phyloP scores from a whole-genome alignment of 1,139 yeast genomes.

The Hyphopichia fennica region DNA sequence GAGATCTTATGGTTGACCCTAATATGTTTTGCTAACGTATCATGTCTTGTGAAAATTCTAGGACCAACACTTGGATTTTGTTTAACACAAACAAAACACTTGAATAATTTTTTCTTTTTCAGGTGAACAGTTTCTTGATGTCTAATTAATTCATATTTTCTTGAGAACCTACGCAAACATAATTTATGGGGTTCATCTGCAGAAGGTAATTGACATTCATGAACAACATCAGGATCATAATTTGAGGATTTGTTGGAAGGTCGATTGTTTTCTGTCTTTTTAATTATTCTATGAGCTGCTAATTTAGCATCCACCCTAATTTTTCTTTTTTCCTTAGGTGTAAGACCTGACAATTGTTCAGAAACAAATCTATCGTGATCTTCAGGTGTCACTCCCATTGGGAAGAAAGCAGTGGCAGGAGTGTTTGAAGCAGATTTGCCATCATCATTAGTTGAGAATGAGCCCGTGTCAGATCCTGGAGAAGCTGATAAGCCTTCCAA shows the following conservation, averaged over 20 bases:
- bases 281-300: slow-evolving; percentile 29
- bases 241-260: slow-evolving; percentile 40
- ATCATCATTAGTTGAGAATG: slow-evolving; percentile 6
- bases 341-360: slow-evolving; percentile 20
- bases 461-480: slow-evolving; percentile 1
- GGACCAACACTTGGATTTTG: slow-evolving; percentile 52
- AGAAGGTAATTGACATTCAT: slow-evolving; percentile 49
- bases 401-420: slow-evolving; percentile 14
- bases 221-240: slow-evolving; percentile 51
- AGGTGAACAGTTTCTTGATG: slow-evolving; percentile 98
- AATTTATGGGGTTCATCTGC: slow-evolving; percentile 52
- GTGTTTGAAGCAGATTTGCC: slow-evolving; percentile 14
- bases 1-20: slow-evolving; percentile 81
- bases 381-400: slow-evolving; percentile 17
- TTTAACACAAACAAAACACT: slow-evolving; percentile 82
- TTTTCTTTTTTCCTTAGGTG: slow-evolving; percentile 23
- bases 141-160: slow-evolving; percentile 91
- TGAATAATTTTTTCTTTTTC: slow-evolving; percentile 77
- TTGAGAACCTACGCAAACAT: slow-evolving; percentile 82
- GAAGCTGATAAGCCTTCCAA: slow-evolving; percentile 2
- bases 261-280: slow-evolving; percentile 22
- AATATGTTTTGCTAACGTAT: slow-evolving; percentile 90
- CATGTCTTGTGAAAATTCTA: slow-evolving; percentile 88
- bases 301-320: slow-evolving; percentile 27
- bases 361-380: slow-evolving; percentile 30